Evolutionary conservation across 371 early-diverging fungal genomes (phyloP).

Genomic region (Actinomortierella wolfii): DNA sequence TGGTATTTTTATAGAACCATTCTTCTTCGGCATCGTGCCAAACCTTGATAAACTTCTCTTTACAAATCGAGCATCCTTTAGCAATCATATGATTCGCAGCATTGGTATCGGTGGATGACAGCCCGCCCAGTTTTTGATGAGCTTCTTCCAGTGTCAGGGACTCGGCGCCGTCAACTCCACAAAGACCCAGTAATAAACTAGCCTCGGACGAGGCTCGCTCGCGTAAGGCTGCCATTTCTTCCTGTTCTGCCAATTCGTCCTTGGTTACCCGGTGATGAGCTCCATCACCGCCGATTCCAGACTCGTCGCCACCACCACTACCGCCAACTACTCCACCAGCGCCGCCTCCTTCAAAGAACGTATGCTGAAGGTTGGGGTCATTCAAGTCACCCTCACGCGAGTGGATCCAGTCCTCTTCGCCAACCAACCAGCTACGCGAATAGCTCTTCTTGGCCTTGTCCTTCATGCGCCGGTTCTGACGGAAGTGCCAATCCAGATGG

Average conservation of each 20-base stretch:
- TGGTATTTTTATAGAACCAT: constrained; percentile 88
- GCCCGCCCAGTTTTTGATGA: no score
- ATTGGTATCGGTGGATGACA: constrained; percentile 8
- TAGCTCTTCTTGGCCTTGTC: constrained; percentile 75
- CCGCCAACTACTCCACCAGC: background rate
- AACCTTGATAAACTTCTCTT: constrained; percentile 81
- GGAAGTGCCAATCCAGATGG: constrained; percentile 94
- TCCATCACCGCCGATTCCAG: background rate
- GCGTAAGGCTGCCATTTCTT: constrained; percentile 33
- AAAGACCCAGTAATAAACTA: constrained; percentile 11
- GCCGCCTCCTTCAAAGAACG: constrained; percentile 43
- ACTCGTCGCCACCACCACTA: background rate
- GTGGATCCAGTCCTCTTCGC: constrained; percentile 65
- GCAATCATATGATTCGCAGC: constrained; percentile 45
- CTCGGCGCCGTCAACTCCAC: constrained; percentile 1
- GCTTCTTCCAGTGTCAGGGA: constrained; percentile 1
- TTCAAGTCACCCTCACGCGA: constrained; percentile 44
- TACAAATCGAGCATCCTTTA: constrained; percentile 83
- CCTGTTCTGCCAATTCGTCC: constrained; percentile 37
- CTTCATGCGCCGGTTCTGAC: constrained; percentile 85
- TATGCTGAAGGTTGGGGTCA: constrained; percentile 25
- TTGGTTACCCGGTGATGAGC: constrained; percentile 27
- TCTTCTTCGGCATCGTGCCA: constrained; percentile 91
- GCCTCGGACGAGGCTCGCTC: constrained; percentile 27
- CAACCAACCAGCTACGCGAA: constrained; percentile 87